Evolutionary conservation across 352 stramenopile species (phyloP), one percentile per base, ranked within the genome.

Genomic region (Thraustochytrium striatum): DNA sequence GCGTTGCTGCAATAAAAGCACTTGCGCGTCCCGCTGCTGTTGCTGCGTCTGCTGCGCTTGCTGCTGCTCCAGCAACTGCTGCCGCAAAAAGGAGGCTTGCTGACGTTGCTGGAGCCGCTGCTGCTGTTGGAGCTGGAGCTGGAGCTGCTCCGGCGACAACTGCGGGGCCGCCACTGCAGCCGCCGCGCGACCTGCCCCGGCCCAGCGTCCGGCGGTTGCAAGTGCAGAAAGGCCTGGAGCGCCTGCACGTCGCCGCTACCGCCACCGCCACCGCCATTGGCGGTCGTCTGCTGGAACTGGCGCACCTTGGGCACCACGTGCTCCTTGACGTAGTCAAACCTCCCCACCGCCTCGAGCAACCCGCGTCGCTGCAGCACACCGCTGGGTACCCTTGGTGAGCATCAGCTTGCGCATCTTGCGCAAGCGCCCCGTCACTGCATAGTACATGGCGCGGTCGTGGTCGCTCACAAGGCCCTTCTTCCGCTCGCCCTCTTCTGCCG

Each of bases 371-470:
- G 8, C 13, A 70, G 59, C 32, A 70, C 11, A 3, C 30, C 21
- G 2, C 3, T 50, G 13, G 32, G 33, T 32, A 11, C 59, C 33
- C 25, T n/a, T n/a, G 5, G 65, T 16, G 0, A 62, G 3, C n/a
- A 75, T 59, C 3, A 8, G 41, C 44, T 61, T 55, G 47, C 47
- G 19, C 39, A 75, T 41, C 33, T 75, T 75, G 32, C 39, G 7
- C 9, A 30, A 30, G 3, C 65, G 65, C 0, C 65, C 65, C 32
- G 65, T 75, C 32, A 75, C 44, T 7, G 65, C 65, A 30, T 75
- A 75, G 33, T 75, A 75, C 19, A 61, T 75, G 3, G 65, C 65
- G 28, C 65, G 65, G 38, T 75, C 65, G 0, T 75, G 39, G 11
- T 75, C 65, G 3, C 39, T 53, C 11, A 61, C 25, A 19, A 61